phyloP scores from a whole-genome alignment of 78 protist genomes.

The Chrysochromulina parva region DNA sequence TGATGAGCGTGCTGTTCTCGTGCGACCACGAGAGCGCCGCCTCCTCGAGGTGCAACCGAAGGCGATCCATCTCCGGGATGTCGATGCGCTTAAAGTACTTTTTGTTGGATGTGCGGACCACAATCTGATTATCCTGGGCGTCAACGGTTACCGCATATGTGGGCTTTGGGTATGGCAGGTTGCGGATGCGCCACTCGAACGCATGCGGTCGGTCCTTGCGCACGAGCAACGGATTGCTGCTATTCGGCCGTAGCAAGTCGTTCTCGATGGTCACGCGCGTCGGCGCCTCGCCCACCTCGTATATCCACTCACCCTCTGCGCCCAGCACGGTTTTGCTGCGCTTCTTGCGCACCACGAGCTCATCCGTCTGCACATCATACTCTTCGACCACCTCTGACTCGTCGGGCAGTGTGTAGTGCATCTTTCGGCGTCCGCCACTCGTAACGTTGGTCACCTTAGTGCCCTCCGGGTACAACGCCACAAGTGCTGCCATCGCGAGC shows the following conservation, averaged over 20 bases:
- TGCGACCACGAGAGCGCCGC: not conserved
- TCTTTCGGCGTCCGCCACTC: not conserved
- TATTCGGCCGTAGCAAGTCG: not conserved
- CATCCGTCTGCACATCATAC: slow-evolving; percentile 48
- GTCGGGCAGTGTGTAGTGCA: slow-evolving; percentile 27
- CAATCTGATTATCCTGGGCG: not conserved
- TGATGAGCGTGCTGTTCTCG: slow-evolving; percentile 18
- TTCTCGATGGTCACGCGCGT: not conserved
- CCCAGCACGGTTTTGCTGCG: slow-evolving; percentile 40
- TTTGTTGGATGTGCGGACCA: slow-evolving; percentile 54
- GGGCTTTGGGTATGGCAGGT: slow-evolving; percentile 38
- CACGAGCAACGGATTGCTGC: slow-evolving; percentile 28
- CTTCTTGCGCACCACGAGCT: slow-evolving; percentile 51
- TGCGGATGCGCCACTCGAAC: slow-evolving; percentile 53
- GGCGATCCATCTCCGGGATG: slow-evolving; percentile 44
- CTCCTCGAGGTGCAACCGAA: not conserved
- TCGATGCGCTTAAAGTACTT: slow-evolving; percentile 56
- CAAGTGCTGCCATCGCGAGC: too few species aligned
- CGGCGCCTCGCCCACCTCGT: slow-evolving; percentile 46
- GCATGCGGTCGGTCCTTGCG: slow-evolving; percentile 32
- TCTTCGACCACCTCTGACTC: slow-evolving; percentile 59
- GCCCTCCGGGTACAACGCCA: not conserved
- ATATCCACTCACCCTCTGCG: slow-evolving; percentile 22
- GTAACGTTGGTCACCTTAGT: not conserved
- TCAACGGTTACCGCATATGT: slow-evolving; percentile 29